Base-by-base conservation (phyloP, 192 early-diverging fungal species). In the Allomyces arbusculus region DNA sequence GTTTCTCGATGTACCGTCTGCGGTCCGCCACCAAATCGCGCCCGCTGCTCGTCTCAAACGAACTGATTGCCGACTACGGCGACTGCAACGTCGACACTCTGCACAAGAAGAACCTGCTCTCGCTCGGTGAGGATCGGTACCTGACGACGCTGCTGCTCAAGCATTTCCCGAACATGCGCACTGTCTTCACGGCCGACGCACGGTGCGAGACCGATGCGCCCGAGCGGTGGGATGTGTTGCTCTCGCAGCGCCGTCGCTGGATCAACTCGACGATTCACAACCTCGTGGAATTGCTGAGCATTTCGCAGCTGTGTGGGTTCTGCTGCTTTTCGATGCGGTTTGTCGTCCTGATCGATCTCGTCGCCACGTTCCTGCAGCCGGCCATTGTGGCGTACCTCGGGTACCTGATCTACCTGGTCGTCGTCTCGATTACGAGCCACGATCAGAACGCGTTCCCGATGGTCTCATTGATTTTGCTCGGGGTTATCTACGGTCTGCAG, bases 181-280 rank as follows among this genome's bases (percentile, higher is more conserved):
- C 88, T 73, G 89, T 88, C 63, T 99, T 97, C 70, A 89, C 89
- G 5, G 80, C 90, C 3, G 90, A 94, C 62, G 96, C 96, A 14
- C 82, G 88, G 68, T 96, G 94, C 75, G 84, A 81, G 73, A 99
- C 96, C 44, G 88, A 83, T 61, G 96, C 90, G 10, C 96, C 96
- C 7, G 96, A 97, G 70, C 83, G 84, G 68, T 95, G 92, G 86
- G 77, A 82, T 63, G 86, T 99, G 40, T 75, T 99, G 63, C 74
- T 99, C 25, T 99, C 96, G 7, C 96, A 99, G 75, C 88, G 96
- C 66, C 91, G 96, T 77, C 89, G 96, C 69, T 99, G 96, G 96
- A 99, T 99, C 71, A 99, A 99, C 80, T 96, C 94, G 50, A 99
- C 96, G 4, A 89, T 99, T 10, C 96, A 99, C 81, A 99, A 99